phyloP scores from a whole-genome alignment of 768 basidiomycete genomes.

The Trichaptum fuscoviolaceum region DNA sequence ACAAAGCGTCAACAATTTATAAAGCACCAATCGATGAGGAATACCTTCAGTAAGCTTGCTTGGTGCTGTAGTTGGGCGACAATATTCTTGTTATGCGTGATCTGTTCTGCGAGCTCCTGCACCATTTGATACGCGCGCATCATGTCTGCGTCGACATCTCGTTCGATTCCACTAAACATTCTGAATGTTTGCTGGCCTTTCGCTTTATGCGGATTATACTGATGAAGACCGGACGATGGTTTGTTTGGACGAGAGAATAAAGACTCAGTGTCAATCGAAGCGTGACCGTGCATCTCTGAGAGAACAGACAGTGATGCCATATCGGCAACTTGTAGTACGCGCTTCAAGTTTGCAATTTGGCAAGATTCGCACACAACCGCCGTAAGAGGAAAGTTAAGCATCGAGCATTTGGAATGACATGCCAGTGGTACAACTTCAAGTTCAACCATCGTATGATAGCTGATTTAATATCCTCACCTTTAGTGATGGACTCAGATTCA shows the following conservation, averaged over 20 bases:
- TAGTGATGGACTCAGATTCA: no score
- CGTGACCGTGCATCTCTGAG: background rate
- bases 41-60: slow-evolving; percentile 69
- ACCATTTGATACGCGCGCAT: slow-evolving; percentile 75
- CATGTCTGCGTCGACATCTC: slow-evolving; percentile 57
- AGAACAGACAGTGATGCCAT: background rate
- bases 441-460: no score
- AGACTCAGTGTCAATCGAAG: background rate
- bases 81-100: slow-evolving; percentile 76
- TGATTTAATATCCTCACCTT: no score
- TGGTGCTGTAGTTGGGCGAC: slow-evolving; percentile 63
- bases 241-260: background rate
- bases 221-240: background rate
- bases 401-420: no score
- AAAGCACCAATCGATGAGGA: slow-evolving; percentile 16
- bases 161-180: slow-evolving; percentile 1
- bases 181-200: background rate
- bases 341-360: background rate
- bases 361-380: background rate
- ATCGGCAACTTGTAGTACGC: background rate
- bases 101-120: slow-evolving; percentile 77
- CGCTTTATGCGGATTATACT: background rate
- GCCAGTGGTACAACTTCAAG: no score
- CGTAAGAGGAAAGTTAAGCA: background rate
- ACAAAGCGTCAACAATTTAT: slow-evolving; percentile 4